A percentile compares a stretch with the other conserved stretches of the same genome.
phyloP scores from a whole-genome alignment of 257 asterid genomes.

The Jasminum sambac region DNA sequence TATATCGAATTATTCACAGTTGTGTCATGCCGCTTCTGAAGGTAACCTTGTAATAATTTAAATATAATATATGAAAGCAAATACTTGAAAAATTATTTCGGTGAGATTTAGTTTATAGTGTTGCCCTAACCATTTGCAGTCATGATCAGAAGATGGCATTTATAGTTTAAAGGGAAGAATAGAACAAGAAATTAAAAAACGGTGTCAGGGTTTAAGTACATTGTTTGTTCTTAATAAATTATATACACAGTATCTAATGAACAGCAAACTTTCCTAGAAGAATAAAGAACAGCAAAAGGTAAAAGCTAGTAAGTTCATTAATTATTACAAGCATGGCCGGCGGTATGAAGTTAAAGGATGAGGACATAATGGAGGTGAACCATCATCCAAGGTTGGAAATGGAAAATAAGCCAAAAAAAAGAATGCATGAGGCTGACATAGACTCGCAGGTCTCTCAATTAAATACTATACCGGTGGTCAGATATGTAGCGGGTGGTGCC shows the following conservation, averaged over 20 bases:
- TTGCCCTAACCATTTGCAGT: neutral
- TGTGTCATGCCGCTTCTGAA: too few species aligned
- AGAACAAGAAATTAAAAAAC: neutral
- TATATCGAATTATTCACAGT: too few species aligned
- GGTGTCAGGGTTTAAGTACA: neutral
- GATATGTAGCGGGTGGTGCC: neutral
- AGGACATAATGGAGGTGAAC: too few species aligned
- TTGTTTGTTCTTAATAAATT: neutral
- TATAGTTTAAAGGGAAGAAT: neutral
- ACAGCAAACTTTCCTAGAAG: too few species aligned
- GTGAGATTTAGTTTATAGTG: too few species aligned
- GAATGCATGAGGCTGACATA: neutral
- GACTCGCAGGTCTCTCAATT: neutral
- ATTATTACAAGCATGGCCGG: too few species aligned
- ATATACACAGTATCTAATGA: neutral
- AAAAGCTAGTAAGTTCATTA: neutral
- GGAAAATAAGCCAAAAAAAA: too few species aligned
- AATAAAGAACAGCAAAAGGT: neutral
- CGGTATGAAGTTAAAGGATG: too few species aligned
- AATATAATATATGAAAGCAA: too few species aligned
- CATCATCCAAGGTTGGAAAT: too few species aligned
- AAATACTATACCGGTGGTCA: neutral
- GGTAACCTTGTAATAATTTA: too few species aligned
- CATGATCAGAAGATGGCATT: neutral
- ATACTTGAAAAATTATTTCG: too few species aligned